Evolutionary conservation across 1,284 basidiomycete species (phyloP).

Genomic region (Cryptococcus hybrid): DNA sequence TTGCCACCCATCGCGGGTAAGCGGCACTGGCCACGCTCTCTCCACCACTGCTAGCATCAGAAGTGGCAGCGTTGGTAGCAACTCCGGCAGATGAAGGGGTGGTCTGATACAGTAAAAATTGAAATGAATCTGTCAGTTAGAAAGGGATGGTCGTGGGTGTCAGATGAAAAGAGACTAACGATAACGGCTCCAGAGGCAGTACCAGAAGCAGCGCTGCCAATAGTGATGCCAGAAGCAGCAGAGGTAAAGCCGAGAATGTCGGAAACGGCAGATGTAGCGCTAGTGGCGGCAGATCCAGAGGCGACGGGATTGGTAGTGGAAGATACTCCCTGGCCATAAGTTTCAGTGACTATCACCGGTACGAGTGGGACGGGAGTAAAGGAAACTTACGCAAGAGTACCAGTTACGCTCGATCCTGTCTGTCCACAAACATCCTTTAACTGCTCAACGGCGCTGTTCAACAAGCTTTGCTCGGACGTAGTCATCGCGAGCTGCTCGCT

Average conservation of each 20-base stretch:
- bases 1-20: no score
- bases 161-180: conserved; percentile 1
- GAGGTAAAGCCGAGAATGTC: background rate
- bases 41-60: background rate
- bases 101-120: conserved; percentile 1
- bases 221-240: conserved; percentile 7
- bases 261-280: background rate
- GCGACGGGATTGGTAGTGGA: background rate
- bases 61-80: conserved; percentile 1
- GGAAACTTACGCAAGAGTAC: conserved; percentile 12
- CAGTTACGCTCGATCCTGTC: conserved; percentile 21
- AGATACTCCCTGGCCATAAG: background rate
- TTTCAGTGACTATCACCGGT: background rate
- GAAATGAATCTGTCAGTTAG: conserved; percentile 7
- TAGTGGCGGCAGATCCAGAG: background rate
- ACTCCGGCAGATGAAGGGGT: background rate
- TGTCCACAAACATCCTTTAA: conserved; percentile 20
- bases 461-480: conserved; percentile 9
- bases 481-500: conserved; percentile 20
- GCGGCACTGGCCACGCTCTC: conserved; percentile 1
- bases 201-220: no score
- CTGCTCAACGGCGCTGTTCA: conserved; percentile 20
- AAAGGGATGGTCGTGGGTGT: background rate
- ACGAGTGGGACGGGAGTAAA: background rate
- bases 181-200: conserved; percentile 5